These are phyloP conservation scores for Thelonectria olida DNA, from an alignment of 2,329 filamentous ascomycete genomes.

Conservation along the genomic window DNA sequence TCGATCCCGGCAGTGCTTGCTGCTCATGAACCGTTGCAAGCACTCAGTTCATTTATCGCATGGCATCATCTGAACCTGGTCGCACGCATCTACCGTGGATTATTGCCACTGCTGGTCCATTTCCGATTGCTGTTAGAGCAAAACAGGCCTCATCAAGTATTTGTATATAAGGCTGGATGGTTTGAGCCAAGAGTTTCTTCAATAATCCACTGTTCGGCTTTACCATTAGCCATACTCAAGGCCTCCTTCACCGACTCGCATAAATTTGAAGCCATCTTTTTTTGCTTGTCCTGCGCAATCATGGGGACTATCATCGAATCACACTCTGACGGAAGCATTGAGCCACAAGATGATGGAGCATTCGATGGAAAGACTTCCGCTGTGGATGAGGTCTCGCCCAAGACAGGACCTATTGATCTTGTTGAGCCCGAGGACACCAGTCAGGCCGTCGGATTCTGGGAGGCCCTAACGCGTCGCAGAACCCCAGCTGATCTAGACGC, in stretches of 20 bases:
- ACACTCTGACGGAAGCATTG: not conserved
- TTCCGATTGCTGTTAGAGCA: not conserved
- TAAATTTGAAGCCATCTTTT: not conserved
- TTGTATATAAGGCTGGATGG: not conserved
- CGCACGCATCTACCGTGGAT: not conserved
- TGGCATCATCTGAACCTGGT: not conserved
- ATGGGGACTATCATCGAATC: not conserved
- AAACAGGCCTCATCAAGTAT: not conserved
- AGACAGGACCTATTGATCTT: not conserved
- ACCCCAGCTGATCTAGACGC: not conserved
- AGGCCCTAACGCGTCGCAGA: not conserved
- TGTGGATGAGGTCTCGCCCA: not conserved
- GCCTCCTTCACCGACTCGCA: too few species aligned
- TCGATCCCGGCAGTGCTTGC: not conserved
- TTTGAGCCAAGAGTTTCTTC: too few species aligned
- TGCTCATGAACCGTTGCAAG: not conserved
- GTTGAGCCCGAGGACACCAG: conserved; percentile 4
- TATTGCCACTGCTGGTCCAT: not conserved
- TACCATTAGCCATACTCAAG: too few species aligned
- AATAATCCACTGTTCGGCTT: too few species aligned
- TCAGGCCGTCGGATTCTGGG: conserved; percentile 4
- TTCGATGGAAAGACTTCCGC: not conserved
- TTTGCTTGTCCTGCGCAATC: not conserved
- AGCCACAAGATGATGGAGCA: not conserved
- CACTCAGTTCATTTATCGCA: not conserved